A percentile compares a stretch with the other conserved stretches of the same genome.
These are phyloP conservation scores for Collybia sp. DNA, from an alignment of 768 basidiomycete species.

Conservation along the genomic window DNA sequence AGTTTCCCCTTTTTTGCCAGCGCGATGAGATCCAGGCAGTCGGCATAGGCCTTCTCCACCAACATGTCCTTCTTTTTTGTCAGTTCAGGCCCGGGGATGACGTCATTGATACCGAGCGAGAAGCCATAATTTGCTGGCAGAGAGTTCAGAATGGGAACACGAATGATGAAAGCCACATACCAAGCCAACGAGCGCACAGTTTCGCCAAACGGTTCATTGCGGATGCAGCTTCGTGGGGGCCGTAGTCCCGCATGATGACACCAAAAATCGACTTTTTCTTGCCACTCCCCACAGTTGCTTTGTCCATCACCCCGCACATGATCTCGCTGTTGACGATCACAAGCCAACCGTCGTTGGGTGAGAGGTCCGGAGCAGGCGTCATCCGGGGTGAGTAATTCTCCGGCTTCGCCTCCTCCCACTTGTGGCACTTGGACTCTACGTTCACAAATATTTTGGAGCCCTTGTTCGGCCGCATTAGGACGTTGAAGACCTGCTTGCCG, in stretches of 20 bases:
- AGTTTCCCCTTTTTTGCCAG: constrained; percentile 87
- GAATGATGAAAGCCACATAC: constrained; percentile 32
- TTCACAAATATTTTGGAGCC: constrained; percentile 82
- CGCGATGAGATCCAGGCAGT: constrained; percentile 84
- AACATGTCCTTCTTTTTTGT: constrained; percentile 76
- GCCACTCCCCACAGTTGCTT: constrained; percentile 93
- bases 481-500: constrained; percentile 97
- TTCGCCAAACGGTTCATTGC: constrained; percentile 98
- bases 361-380: constrained; percentile 74
- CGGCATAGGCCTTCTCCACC: constrained; percentile 84
- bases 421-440: constrained; percentile 94
- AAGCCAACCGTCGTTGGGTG: constrained; percentile 96
- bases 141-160: neutral
- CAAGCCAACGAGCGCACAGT: constrained; percentile 89
- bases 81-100: constrained; percentile 90
- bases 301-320: constrained; percentile 99
- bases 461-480: constrained; percentile 93
- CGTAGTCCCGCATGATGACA: constrained; percentile 95
- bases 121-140: constrained; percentile 88
- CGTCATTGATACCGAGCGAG: constrained; percentile 97
- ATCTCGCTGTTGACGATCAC: constrained; percentile 97
- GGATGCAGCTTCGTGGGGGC: constrained; percentile 86
- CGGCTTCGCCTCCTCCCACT: constrained; percentile 70
- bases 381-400: constrained; percentile 56
- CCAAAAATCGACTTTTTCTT: constrained; percentile 99